Percentiles rank a stretch among this genome's conserved stretches.
Evolutionary conservation across 495 filamentous ascomycete species (phyloP).

Genomic region (Penicillium parvum): DNA sequence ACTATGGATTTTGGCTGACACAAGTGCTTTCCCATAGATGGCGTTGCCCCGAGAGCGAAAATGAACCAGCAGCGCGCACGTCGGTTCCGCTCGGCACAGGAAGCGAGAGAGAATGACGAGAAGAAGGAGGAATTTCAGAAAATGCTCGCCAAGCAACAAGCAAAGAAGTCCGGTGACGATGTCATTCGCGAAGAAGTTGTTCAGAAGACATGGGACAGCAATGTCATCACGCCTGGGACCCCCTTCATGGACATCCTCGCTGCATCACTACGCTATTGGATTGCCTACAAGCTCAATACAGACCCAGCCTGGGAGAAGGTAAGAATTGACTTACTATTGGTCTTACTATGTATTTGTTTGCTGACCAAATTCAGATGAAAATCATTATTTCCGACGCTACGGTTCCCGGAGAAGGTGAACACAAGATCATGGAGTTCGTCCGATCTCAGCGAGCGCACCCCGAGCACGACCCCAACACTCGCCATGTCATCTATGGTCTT

Average conservation of each 20-base stretch:
- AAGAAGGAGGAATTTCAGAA: constrained; percentile 84
- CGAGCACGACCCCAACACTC: constrained; percentile 92
- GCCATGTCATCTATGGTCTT: constrained; percentile 91
- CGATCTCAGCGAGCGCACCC: constrained; percentile 86
- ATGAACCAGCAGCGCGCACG: constrained; percentile 96
- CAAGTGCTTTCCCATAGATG: constrained; percentile 51
- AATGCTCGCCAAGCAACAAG: constrained; percentile 66
- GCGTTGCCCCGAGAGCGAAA: constrained; percentile 89
- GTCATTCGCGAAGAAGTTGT: constrained; percentile 58
- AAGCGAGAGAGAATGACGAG: constrained; percentile 89
- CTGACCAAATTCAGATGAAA: constrained; percentile 59
- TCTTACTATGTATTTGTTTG: neutral
- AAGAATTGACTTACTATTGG: neutral
- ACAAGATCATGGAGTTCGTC: constrained; percentile 99
- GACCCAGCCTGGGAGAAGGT: constrained; percentile 94
- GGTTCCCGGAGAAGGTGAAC: constrained; percentile 95
- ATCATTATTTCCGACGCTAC: constrained; percentile 97
- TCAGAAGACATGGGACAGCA: constrained; percentile 95
- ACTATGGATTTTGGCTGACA: too few species aligned
- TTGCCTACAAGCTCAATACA: constrained; percentile 91
- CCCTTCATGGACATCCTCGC: constrained; percentile 98
- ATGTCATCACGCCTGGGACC: constrained; percentile 95
- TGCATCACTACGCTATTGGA: constrained; percentile 89
- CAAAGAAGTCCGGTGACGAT: constrained; percentile 50
- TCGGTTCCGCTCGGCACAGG: constrained; percentile 87